These are phyloP conservation scores for Plectosphaerella sp. DNA, from an alignment of 2,329 filamentous ascomycete genomes.

Conservation along the genomic window DNA sequence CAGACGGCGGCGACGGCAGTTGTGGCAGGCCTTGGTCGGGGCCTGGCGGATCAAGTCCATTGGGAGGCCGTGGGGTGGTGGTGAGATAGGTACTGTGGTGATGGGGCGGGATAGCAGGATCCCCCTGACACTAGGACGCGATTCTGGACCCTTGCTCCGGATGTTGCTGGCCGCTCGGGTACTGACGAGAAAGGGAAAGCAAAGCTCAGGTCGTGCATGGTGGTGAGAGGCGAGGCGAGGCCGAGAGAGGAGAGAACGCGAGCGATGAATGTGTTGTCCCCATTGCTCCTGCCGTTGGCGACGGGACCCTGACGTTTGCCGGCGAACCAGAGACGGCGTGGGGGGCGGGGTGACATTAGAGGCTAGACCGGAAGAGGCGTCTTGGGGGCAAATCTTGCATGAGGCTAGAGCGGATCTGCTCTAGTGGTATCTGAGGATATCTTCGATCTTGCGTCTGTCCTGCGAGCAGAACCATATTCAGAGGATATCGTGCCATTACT, in stretches of 20 bases:
- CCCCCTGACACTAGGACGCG: no score
- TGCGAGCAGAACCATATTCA: no score
- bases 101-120: not conserved
- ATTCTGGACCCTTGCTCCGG: no score
- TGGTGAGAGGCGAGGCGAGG: not conserved
- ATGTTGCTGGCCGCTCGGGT: not conserved
- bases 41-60: not conserved
- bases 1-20: constrained; percentile 48
- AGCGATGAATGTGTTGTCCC: not conserved
- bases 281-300: constrained; percentile 4
- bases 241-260: not conserved
- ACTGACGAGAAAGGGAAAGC: constrained; percentile 6
- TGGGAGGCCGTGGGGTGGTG: not conserved
- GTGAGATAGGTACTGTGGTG: constrained; percentile 5
- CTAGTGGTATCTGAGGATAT: no score
- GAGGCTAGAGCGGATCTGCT: not conserved
- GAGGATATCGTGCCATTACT: constrained; percentile 9
- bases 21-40: constrained; percentile 36
- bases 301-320: not conserved
- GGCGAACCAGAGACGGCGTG: not conserved
- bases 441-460: no score
- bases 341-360: not conserved
- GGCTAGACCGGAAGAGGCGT: constrained; percentile 24
- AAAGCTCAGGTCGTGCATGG: constrained; percentile 9
- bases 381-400: constrained; percentile 19